Percentiles rank a stretch among this genome's conserved stretches.
Conservation (phyloP, 345 rosid genomes). For the Boechera retrofracta region DNA sequence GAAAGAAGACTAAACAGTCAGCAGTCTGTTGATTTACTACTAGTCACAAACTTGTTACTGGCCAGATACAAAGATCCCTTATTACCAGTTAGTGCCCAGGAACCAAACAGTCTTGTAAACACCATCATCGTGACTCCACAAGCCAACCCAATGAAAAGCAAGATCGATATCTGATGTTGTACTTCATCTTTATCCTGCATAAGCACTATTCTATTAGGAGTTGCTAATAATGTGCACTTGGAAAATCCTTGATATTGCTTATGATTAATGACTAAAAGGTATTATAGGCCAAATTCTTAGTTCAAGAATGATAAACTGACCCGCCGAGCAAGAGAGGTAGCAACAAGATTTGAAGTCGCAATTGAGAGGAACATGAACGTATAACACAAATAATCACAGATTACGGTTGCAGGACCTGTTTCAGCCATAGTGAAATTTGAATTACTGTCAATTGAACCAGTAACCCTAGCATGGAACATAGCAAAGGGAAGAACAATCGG, state of each 20-base stretch:
- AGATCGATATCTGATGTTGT: conserved; percentile 89
- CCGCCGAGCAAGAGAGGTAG: conserved; percentile 60
- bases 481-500: conserved; percentile 7
- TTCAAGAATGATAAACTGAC: conserved; percentile 42
- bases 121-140: conserved; percentile 76
- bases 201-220: conserved; percentile 30
- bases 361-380: conserved; percentile 66
- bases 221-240: conserved; percentile 8
- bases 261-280: conserved; percentile 4
- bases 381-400: conserved; percentile 60
- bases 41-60: conserved; percentile 22
- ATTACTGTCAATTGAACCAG: conserved; percentile 6
- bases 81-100: conserved; percentile 81
- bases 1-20: conserved; percentile 41
- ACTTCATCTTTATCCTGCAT: conserved; percentile 81
- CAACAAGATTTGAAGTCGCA: conserved; percentile 67
- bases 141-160: conserved; percentile 73
- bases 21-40: conserved; percentile 9
- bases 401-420: conserved; percentile 61
- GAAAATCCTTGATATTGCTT: conserved; percentile 15
- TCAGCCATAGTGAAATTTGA: conserved; percentile 19
- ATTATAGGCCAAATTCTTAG: neutral
- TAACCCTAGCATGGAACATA: neutral
- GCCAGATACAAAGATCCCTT: conserved; percentile 7
- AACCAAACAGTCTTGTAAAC: conserved; percentile 71